phyloP scores from a whole-genome alignment of 495 filamentous ascomycete genomes.

The Penicillium bialowiezense region DNA sequence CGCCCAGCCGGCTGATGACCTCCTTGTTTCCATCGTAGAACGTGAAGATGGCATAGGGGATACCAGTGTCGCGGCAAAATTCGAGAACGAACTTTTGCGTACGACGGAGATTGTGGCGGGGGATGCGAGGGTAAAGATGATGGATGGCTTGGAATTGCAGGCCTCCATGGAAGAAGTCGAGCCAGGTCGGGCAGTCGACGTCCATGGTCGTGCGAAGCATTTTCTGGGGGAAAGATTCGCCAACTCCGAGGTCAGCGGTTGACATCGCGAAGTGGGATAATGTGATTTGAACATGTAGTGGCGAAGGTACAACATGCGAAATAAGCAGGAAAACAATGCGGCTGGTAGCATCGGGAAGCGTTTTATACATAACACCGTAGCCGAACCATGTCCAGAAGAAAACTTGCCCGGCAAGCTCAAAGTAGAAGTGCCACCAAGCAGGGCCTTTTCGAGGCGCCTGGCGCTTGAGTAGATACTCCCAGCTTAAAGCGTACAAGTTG shows the following conservation, averaged over 20 bases:
- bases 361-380: slow-evolving; percentile 68
- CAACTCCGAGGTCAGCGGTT: slow-evolving; percentile 79
- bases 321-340: slow-evolving; percentile 72
- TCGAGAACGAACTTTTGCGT: slow-evolving; percentile 81
- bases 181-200: slow-evolving; percentile 90
- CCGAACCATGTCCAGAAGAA: slow-evolving; percentile 92
- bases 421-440: slow-evolving; percentile 79
- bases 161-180: slow-evolving; percentile 95
- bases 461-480: slow-evolving; percentile 68
- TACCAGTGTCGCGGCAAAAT: slow-evolving; percentile 86
- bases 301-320: slow-evolving; percentile 77
- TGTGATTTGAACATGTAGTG: slow-evolving; percentile 86
- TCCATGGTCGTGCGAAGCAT: slow-evolving; percentile 99
- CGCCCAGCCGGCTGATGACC: slow-evolving; percentile 78
- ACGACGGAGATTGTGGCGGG: slow-evolving; percentile 83
- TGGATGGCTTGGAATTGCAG: slow-evolving; percentile 97
- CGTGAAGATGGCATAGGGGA: slow-evolving; percentile 91
- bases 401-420: slow-evolving; percentile 70
- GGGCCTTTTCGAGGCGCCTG: slow-evolving; percentile 70
- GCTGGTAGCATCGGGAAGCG: slow-evolving; percentile 46
- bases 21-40: slow-evolving; percentile 91
- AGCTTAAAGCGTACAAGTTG: slow-evolving; percentile 78
- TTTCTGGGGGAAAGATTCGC: slow-evolving; percentile 91
- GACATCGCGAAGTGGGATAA: slow-evolving; percentile 93
- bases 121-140: slow-evolving; percentile 91